These are phyloP conservation scores for Ganoderma resinaceum DNA, from an alignment of 1,284 basidiomycete species.

Conservation along the genomic window DNA sequence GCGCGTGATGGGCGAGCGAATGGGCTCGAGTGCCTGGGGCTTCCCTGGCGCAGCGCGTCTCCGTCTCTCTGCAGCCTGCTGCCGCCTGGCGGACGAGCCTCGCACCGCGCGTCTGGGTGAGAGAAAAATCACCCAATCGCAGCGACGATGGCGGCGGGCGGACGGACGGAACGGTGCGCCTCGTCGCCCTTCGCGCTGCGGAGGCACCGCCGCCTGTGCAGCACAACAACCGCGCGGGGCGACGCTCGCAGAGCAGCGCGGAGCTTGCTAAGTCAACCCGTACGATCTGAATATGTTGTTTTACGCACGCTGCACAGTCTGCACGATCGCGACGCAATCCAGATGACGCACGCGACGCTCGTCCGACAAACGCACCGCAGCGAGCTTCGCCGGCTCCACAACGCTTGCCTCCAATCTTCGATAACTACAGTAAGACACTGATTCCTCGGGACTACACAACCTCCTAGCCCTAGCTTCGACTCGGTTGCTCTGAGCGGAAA, in stretches of 20 bases:
- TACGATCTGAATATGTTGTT: neutral
- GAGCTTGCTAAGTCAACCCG: neutral
- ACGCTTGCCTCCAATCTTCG: neutral
- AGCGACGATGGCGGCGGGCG: neutral
- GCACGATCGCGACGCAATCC: neutral
- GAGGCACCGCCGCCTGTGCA: neutral
- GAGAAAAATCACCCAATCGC: neutral
- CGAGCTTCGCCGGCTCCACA: neutral
- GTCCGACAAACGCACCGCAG: neutral
- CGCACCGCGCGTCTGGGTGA: neutral
- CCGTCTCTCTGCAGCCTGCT: neutral
- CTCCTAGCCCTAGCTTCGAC: too few species aligned
- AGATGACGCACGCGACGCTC: neutral
- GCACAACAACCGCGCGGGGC: neutral
- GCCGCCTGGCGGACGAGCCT: neutral
- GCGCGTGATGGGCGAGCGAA: slow-evolving; percentile 17
- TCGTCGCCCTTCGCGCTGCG: neutral
- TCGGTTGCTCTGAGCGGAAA: neutral
- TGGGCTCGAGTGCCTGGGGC: slow-evolving; percentile 17
- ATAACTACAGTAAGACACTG: neutral
- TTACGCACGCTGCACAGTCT: neutral
- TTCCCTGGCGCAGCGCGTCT: slow-evolving; percentile 7
- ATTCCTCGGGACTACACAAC: neutral
- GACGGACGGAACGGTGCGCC: neutral
- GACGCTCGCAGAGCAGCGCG: neutral